Percentiles rank a stretch among this genome's conserved stretches.
Evolutionary conservation across 2,329 filamentous ascomycete species (phyloP).

Genomic region (Penicillium griseofulvum): DNA sequence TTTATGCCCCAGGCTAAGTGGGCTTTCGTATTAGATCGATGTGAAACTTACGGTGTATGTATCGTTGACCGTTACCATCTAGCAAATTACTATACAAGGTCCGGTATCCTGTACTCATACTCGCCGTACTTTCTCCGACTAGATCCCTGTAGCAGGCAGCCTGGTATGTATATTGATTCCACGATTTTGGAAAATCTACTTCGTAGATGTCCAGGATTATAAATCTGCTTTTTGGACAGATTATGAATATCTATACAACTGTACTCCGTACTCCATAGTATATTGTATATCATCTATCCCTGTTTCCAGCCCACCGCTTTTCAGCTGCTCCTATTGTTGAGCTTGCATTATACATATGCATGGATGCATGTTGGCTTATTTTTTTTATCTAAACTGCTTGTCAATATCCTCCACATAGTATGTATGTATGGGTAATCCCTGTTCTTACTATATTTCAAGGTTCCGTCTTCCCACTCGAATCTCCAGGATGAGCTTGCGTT

Average conservation of each 20-base stretch:
- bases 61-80: slow-evolving; percentile 1
- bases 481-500: slow-evolving; percentile 9
- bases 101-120: not conserved
- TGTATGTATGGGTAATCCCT: not conserved
- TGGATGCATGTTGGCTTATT: not conserved
- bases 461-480: not conserved
- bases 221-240: not conserved
- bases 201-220: not conserved
- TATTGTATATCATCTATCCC: not conserved
- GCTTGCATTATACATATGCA: not conserved
- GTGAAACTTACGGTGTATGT: not conserved
- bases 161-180: not conserved
- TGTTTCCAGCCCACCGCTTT: not conserved
- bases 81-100: not conserved
- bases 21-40: slow-evolving; percentile 2
- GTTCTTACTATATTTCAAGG: not conserved
- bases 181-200: not conserved
- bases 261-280: not conserved
- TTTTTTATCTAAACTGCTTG: not conserved
- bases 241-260: not conserved
- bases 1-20: not conserved
- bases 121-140: not conserved
- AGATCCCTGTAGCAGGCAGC: not conserved
- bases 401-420: not conserved
- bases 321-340: not conserved